Conservation (phyloP, 2,329 filamentous ascomycete genomes). For the Aureobasidium sp. region DNA sequence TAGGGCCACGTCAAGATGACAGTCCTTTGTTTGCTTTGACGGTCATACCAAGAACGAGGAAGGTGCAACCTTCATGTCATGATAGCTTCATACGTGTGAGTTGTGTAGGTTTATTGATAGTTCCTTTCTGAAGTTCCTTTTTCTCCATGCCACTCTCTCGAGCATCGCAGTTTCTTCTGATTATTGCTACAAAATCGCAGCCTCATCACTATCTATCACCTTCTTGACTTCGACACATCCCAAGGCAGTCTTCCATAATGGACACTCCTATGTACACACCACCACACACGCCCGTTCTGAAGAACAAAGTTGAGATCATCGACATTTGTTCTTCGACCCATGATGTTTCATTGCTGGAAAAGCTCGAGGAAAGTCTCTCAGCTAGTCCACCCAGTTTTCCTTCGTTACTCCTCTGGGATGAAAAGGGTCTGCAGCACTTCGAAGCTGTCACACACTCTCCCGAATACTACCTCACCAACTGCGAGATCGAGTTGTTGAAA, state of each 20-base stretch:
- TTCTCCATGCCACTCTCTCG: neutral
- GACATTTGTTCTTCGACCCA: slow-evolving; percentile 10
- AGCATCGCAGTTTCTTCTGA: neutral
- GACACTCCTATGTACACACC: slow-evolving; percentile 5
- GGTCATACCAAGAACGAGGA: neutral
- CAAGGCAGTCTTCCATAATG: neutral
- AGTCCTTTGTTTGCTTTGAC: slow-evolving; percentile 1
- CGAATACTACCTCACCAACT: slow-evolving; percentile 13
- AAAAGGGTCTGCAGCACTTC: slow-evolving; percentile 7
- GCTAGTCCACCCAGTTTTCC: neutral
- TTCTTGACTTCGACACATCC: neutral
- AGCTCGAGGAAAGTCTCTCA: neutral
- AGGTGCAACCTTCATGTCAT: neutral
- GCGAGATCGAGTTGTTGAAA: slow-evolving; percentile 6
- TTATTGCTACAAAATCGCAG: too few species aligned
- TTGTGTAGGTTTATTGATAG: too few species aligned
- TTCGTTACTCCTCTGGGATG: slow-evolving; percentile 10
- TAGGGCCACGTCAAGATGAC: slow-evolving; percentile 4
- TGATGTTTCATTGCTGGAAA: neutral
- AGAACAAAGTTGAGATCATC: neutral
- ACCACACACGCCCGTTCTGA: neutral
- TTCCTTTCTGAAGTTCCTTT: neutral
- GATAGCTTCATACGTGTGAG: neutral
- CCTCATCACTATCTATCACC: neutral
- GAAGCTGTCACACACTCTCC: slow-evolving; percentile 8